phyloP scores from a whole-genome alignment of 495 filamentous ascomycete species.

The Penicillium angulare region DNA sequence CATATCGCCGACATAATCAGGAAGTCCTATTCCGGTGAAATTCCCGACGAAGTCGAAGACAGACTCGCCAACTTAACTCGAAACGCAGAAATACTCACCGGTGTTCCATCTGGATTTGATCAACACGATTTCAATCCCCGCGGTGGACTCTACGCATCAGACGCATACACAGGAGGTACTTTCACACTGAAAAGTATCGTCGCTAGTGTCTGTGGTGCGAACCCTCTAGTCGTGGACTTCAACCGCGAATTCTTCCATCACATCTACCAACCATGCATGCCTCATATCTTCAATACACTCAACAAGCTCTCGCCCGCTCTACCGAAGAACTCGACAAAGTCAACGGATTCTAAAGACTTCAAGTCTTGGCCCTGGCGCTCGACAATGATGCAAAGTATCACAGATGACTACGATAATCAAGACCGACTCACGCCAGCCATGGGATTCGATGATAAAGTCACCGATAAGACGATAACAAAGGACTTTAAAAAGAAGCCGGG shows the following conservation, averaged over 20 bases:
- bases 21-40: conserved; percentile 23
- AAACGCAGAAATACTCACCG: conserved; percentile 35
- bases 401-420: conserved; percentile 24
- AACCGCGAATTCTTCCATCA: conserved; percentile 35
- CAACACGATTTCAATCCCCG: conserved; percentile 15
- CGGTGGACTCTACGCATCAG: conserved; percentile 37
- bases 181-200: conserved; percentile 43
- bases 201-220: conserved; percentile 38
- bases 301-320: conserved; percentile 22
- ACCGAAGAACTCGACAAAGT: conserved; percentile 22
- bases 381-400: conserved; percentile 33
- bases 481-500: conserved; percentile 21
- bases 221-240: conserved; percentile 42
- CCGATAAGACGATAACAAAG: conserved; percentile 29
- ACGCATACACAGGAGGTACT: conserved; percentile 35
- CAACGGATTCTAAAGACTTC: conserved; percentile 12
- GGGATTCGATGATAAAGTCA: conserved; percentile 33
- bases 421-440: conserved; percentile 24
- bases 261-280: conserved; percentile 45
- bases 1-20: conserved; percentile 19
- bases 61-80: conserved; percentile 31
- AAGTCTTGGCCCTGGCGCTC: conserved; percentile 28
- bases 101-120: conserved; percentile 20
- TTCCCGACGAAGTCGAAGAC: conserved; percentile 25
- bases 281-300: conserved; percentile 36